Evolutionary conservation across 2,329 filamentous ascomycete genomes (phyloP), one percentile per base, ranked within the genome.

Genomic region (Cadophora luteo-olivacea): DNA sequence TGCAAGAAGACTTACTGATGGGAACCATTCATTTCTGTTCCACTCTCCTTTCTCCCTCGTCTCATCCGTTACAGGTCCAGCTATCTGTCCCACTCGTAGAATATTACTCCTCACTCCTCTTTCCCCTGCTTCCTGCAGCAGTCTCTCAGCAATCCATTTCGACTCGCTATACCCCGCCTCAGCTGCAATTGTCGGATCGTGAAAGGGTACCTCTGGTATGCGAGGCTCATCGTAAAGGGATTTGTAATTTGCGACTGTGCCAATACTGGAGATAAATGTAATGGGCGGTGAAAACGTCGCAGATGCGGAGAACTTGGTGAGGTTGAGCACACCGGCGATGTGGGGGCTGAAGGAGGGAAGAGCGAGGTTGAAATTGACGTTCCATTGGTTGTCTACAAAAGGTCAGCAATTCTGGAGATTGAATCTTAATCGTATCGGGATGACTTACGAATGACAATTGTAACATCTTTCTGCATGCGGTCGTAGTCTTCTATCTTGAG

Each of bases 21-120:
- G 66, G 6, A 68, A 45, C 62, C 66, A 65, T 22, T 68, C 66
- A 2, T 49, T 64, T 48, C 33, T 61, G 22, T 62, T 68, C 66
- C 62, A 68, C 45, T 55, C 24, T 3, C 62, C 62, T 11, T 41
- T 54, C 7, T 60, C 54, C 2, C 11, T 24, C 29, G 19, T 60
- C 6, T 33, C 22, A 14, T 22, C 7, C 19, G 54, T 36, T 4
- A 68, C 62, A 2, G 66, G 55, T 11, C 66, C 66, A 49, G 62
- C 36, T 24, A 65, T 61, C 32, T 68, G 66, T n/a, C 62, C 66
- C 9, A 65, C 48, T 48, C 66, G n/a, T 19, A 60, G n/a, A 14
- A 68, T 65, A 14, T 38, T 41, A 11, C 29, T 48, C 3, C 57
- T 45, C 6, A 65, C 49, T 4, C 48, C 66, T 8, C 29, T 48